Base-by-base conservation (phyloP, 164 flowering plant species). In the Annona cherimola region DNA sequence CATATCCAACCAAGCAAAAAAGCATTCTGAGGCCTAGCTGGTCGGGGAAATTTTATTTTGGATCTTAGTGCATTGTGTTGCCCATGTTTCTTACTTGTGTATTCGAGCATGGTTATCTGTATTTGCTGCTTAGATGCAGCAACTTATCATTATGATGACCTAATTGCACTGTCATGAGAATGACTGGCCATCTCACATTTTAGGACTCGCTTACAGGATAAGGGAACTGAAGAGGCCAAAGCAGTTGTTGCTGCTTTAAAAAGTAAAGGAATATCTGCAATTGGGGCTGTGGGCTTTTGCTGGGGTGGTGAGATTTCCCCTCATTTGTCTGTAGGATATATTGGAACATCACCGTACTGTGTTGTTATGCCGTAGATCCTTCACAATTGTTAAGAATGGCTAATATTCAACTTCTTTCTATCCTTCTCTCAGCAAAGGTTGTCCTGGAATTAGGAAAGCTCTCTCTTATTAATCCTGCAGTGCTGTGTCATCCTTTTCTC, bases 241-340 rank as follows among this genome's bases (percentile, higher is more conserved):
- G 82, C 82, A 67, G 76, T 90, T 45, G 71, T 90, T 77, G 86
- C 81, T 74, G 89, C 82, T 69, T 68, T 90, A 14, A 86, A 83
- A 74, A 81, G 86, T 45, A 85, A 81, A 79, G 90, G 89, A 60
- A 50, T 82, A 19, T 66, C 85, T 45, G 68, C 86, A 39, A 77
- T 86, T 73, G 94, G 92, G 44, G 88, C 86, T 76, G 89, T 81
- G 39, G 92, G 94, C 44, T 80, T 85, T 50, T 90, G 94, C 78
- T 90, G 88, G 94, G 94, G 94, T 50, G 94, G 92, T 88, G 68
- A 79, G 87, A 64, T 41, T 3, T 71, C 7, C 54, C 20, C 41
- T 0, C 61, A 42, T 59, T 60, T 50, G 4, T 50, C 57, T 50
- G 14, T 35, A 8, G 57, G 64, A 16, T 26, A 61, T 44, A 39